Conservation (phyloP, 352 stramenopile species). For the Phytophthora aleatoria region DNA sequence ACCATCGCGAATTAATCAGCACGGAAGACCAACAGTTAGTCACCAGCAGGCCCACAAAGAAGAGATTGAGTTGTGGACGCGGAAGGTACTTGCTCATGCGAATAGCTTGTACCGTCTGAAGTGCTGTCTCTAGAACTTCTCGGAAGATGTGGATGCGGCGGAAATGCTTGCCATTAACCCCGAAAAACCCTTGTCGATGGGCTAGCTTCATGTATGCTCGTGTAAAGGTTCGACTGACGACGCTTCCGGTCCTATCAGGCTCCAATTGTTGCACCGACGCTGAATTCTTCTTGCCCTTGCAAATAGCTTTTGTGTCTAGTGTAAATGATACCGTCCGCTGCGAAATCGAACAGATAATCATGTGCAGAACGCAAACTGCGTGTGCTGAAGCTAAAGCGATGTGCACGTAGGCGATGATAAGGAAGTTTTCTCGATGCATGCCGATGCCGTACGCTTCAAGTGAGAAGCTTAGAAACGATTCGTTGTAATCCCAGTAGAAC, state of each 20-base stretch:
- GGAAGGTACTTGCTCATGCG: conserved; percentile 31
- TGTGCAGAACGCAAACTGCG: conserved; percentile 13
- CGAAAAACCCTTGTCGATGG: conserved; percentile 12
- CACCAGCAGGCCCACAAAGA: conserved; percentile 34
- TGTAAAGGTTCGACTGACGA: conserved; percentile 3
- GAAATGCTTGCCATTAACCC: conserved; percentile 30
- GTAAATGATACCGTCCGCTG: conserved; percentile 9
- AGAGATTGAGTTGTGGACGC: conserved; percentile 27
- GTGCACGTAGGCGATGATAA: conserved; percentile 27
- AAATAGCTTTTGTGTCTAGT: not conserved
- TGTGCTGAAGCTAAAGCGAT: conserved; percentile 26
- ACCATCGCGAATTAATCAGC: conserved; percentile 22
- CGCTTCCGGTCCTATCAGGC: not conserved
- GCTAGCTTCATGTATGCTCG: conserved; percentile 1
- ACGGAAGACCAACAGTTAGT: conserved; percentile 32
- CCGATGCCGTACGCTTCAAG: no score
- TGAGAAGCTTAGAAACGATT: no score
- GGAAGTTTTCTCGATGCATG: conserved; percentile 12
- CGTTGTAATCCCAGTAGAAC: no score
- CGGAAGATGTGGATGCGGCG: conserved; percentile 20
- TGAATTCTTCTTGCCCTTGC: not conserved
- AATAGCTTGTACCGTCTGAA: conserved; percentile 29
- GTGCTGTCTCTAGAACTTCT: conserved; percentile 27
- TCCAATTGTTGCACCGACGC: not conserved
- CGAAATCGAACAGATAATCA: conserved; percentile 5